A percentile compares a stretch with the other conserved stretches of the same genome.
phyloP scores from a whole-genome alignment of 768 basidiomycete genomes.

The Leccinum ochraceum region DNA sequence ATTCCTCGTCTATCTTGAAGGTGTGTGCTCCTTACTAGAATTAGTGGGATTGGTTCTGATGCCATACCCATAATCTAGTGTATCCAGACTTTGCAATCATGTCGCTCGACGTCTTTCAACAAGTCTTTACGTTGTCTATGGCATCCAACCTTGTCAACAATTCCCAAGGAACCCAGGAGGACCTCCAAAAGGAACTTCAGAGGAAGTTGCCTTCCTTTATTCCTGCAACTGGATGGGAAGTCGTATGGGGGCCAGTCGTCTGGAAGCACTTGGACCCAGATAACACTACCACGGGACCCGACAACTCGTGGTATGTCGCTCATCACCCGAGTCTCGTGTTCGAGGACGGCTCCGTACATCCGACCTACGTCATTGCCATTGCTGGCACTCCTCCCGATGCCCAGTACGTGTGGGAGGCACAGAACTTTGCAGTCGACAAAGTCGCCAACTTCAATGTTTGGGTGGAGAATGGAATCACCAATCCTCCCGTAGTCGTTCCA shows the following conservation, averaged over 20 bases:
- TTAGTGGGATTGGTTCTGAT: neutral
- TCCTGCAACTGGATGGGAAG: constrained; percentile 1
- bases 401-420: neutral
- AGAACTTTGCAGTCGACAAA: constrained; percentile 11
- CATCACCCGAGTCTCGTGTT: neutral
- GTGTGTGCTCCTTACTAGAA: neutral
- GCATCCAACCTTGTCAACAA: neutral
- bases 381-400: constrained; percentile 8
- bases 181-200: neutral
- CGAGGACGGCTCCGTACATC: constrained; percentile 1
- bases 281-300: constrained; percentile 1
- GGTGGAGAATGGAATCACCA: neutral
- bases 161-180: neutral
- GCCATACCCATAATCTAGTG: neutral
- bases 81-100: neutral
- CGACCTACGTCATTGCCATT: constrained; percentile 16
- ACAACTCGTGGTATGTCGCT: constrained; percentile 18
- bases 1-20: neutral
- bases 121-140: neutral
- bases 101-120: neutral
- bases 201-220: neutral
- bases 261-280: constrained; percentile 6
- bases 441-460: constrained; percentile 11
- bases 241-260: constrained; percentile 15
- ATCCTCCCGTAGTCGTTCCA: neutral